Evolutionary conservation across 2,329 filamentous ascomycete genomes (phyloP).

Genomic region (Colletotrichum tofieldiae): DNA sequence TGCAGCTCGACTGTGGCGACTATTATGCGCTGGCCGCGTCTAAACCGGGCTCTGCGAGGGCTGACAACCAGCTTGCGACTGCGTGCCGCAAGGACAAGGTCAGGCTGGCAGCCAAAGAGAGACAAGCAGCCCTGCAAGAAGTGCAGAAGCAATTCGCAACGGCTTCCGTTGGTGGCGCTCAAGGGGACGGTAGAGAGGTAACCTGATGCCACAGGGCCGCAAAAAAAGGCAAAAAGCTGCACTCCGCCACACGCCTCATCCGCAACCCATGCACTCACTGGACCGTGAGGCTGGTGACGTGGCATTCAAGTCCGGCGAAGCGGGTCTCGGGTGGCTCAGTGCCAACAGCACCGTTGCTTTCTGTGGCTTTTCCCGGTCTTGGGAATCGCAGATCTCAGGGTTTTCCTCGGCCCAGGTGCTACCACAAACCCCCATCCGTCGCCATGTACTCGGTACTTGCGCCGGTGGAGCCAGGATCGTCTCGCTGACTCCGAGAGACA

Average conservation of each 20-base stretch:
- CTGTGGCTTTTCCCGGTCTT: slow-evolving; percentile 34
- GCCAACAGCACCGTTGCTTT: slow-evolving; percentile 27
- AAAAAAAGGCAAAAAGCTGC: slow-evolving; percentile 22
- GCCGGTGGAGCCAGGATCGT: slow-evolving; percentile 33
- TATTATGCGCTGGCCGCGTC: slow-evolving; percentile 43
- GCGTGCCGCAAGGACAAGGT: slow-evolving; percentile 10
- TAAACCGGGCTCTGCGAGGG: slow-evolving; percentile 25
- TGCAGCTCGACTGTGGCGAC: slow-evolving; percentile 44
- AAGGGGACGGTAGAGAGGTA: slow-evolving; percentile 36
- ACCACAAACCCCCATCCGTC: not conserved
- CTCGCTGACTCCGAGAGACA: slow-evolving; percentile 40
- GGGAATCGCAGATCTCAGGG: slow-evolving; percentile 38
- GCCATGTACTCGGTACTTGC: slow-evolving; percentile 35
- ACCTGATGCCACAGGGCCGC: slow-evolving; percentile 31
- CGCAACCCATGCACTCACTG: slow-evolving; percentile 21
- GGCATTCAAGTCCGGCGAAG: slow-evolving; percentile 30
- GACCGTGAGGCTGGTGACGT: slow-evolving; percentile 45
- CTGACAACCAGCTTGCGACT: slow-evolving; percentile 14
- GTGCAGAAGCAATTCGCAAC: slow-evolving; percentile 36
- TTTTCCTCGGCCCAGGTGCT: slow-evolving; percentile 15
- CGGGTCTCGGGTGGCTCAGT: slow-evolving; percentile 40
- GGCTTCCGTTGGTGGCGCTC: slow-evolving; percentile 32
- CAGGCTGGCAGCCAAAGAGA: slow-evolving; percentile 21
- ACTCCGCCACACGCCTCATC: slow-evolving; percentile 45
- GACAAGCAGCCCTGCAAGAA: slow-evolving; percentile 23